Base-by-base conservation (phyloP, 208 protist species). In the Wallacemonas sp. region DNA sequence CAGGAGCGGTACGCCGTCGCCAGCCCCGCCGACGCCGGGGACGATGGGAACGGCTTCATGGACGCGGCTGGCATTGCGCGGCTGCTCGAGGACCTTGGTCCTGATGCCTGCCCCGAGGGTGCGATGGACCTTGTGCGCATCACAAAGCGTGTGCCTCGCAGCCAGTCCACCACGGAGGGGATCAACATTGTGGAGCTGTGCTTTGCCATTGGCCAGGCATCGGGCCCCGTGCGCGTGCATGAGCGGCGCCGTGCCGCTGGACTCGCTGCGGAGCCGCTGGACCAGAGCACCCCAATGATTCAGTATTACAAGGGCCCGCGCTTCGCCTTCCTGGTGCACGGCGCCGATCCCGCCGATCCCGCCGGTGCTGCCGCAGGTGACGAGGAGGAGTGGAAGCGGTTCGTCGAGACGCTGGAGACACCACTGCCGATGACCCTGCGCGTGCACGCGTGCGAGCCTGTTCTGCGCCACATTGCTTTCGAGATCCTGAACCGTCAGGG, bases 391-490 rank as follows among this genome's bases (percentile, higher is more conserved):
- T 97, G 88, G 87, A 18, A 64, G 14, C 38, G 49, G 18, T 95
- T 95, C 71, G 20, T 94, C 22, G 48, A 69, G 14, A 72, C 72
- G 54, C 32, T 92, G 14, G 59, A 71, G 14, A 84, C 77, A 18
- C 78, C 92, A 50, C 84, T 97, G 32, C 92, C 92, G 25, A 97
- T 97, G 92, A 84, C 86, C 28, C 70, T 97, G 16, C 86, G 92
- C 12, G 68, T 97, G 31, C 92, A 97, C 66, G 70, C 66, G 61
- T 92, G 73, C 57, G 92, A 97, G 75, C 67, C 46, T 2, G 76
- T 65, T 20, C 50, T 89, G 23, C 46, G 67, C 32, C 41, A 36
- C 59, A 57, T 86, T 42, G 84, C 85, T 2, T n/a, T 67, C 11
- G 64, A 75, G 26, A 73, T 88, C 41, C 71, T 95, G 25, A 36